A percentile compares a stretch with the other conserved stretches of the same genome.
These are phyloP conservation scores for Onygena corvina DNA, from an alignment of 2,329 filamentous ascomycete genomes.

Conservation along the genomic window DNA sequence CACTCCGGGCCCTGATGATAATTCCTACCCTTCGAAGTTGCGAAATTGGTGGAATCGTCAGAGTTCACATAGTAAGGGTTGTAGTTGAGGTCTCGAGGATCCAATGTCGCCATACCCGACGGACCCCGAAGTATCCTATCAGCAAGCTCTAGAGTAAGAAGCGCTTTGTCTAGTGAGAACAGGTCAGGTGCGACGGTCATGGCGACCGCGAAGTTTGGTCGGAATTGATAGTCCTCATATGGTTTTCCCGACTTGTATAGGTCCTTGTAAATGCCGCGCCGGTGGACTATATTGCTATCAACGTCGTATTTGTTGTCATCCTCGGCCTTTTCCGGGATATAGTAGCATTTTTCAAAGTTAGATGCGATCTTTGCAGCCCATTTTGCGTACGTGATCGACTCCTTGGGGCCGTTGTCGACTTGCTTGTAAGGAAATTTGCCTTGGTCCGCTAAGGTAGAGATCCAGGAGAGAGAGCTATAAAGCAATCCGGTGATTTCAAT, in stretches of 20 bases:
- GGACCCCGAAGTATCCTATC: slow-evolving; percentile 74
- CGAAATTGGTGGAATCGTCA: slow-evolving; percentile 82
- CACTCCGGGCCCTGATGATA: slow-evolving; percentile 98
- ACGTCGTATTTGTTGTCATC: slow-evolving; percentile 71
- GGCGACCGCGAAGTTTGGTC: slow-evolving; percentile 85
- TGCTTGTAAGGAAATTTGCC: slow-evolving; percentile 62
- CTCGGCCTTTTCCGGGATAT: slow-evolving; percentile 55
- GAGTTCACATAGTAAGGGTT: slow-evolving; percentile 89
- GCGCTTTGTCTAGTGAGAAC: slow-evolving; percentile 66
- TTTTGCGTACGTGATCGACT: slow-evolving; percentile 55
- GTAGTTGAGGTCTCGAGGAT: slow-evolving; percentile 86
- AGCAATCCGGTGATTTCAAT: slow-evolving; percentile 89
- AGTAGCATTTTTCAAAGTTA: slow-evolving; percentile 91
- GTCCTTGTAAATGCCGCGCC: slow-evolving; percentile 96
- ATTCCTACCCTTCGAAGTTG: slow-evolving; percentile 86
- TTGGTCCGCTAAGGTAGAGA: slow-evolving; percentile 52
- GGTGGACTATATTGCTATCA: slow-evolving; percentile 67
- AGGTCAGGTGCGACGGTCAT: slow-evolving; percentile 88
- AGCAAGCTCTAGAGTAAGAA: slow-evolving; percentile 65
- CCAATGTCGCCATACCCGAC: slow-evolving; percentile 88
- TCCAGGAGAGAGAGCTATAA: slow-evolving; percentile 80
- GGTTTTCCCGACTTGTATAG: slow-evolving; percentile 87
- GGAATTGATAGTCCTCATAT: slow-evolving; percentile 94
- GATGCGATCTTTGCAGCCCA: slow-evolving; percentile 72
- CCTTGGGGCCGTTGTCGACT: slow-evolving; percentile 54